Evolutionary conservation across 2,329 filamentous ascomycete genomes (phyloP).

Genomic region (Ustulina deusta): DNA sequence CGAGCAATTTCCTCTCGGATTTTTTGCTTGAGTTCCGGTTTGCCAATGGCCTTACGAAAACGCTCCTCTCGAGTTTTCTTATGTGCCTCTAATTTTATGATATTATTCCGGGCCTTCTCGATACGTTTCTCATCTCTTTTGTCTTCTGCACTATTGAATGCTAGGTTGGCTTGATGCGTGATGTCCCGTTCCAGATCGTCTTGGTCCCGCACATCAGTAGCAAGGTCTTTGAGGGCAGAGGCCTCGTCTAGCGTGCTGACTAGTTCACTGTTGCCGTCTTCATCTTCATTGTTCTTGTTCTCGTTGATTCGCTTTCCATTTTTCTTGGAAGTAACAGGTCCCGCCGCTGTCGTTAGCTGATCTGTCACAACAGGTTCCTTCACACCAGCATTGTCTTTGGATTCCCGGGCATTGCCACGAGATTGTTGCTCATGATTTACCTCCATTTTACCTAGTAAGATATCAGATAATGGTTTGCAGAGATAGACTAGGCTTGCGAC

Average conservation of each 20-base stretch:
- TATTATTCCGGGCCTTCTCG: slow-evolving; percentile 65
- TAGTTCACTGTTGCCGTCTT: slow-evolving; percentile 8
- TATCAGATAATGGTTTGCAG: neutral
- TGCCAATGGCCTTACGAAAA: slow-evolving; percentile 58
- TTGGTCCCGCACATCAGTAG: slow-evolving; percentile 82
- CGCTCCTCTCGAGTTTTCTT: slow-evolving; percentile 67
- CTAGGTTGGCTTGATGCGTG: slow-evolving; percentile 69
- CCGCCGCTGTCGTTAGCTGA: neutral
- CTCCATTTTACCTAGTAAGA: slow-evolving; percentile 20
- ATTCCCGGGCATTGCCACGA: neutral
- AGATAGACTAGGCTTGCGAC: neutral
- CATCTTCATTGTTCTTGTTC: neutral
- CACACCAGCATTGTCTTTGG: neutral
- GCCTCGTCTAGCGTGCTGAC: slow-evolving; percentile 63
- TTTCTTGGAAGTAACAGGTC: neutral
- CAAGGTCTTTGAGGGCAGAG: slow-evolving; percentile 70
- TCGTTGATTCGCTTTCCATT: neutral
- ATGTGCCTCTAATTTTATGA: slow-evolving; percentile 72
- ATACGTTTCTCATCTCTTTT: slow-evolving; percentile 73
- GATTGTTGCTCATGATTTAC: slow-evolving; percentile 4
- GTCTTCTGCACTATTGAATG: slow-evolving; percentile 71
- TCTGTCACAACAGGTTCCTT: neutral
- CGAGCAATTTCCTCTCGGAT: slow-evolving; percentile 74
- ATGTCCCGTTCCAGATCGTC: slow-evolving; percentile 93
- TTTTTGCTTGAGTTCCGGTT: slow-evolving; percentile 65